Conservation (phyloP, 192 early-diverging fungal genomes). For the Coemansia sp. region DNA sequence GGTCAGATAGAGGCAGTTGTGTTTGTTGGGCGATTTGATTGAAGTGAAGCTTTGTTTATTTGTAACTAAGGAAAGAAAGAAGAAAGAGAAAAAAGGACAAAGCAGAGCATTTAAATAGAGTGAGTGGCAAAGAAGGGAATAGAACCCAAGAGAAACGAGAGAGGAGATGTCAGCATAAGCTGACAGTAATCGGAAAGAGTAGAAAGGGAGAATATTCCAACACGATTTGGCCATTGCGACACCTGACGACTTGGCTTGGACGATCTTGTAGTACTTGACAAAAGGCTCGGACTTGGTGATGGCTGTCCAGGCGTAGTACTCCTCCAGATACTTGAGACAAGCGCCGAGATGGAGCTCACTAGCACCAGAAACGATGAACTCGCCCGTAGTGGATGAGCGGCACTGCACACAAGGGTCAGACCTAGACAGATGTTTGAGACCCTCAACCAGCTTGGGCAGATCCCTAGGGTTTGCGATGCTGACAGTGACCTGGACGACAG, state of each 20-base stretch:
- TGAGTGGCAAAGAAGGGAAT: too few species aligned
- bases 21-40: conserved; percentile 99
- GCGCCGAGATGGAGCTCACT: conserved; percentile 99
- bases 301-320: conserved; percentile 96
- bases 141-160: too few species aligned
- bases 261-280: conserved; percentile 94
- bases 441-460: conserved; percentile 99
- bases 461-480: conserved; percentile 97
- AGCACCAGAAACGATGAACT: conserved; percentile 98
- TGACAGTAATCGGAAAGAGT: too few species aligned
- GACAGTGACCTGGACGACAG: conserved; percentile 96
- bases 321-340: conserved; percentile 98
- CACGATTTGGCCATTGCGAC: conserved; percentile 90
- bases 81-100: too few species aligned
- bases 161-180: too few species aligned
- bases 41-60: too few species aligned
- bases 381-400: conserved; percentile 88
- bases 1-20: conserved; percentile 99
- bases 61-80: too few species aligned
- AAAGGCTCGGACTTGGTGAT: conserved; percentile 91
- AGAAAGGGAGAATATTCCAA: too few species aligned
- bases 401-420: conserved; percentile 97
- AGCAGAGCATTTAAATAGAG: too few species aligned
- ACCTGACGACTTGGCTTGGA: conserved; percentile 80
- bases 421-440: conserved; percentile 99